Conservation (phyloP, 2,329 filamentous ascomycete genomes). For the Trichoderma guizhouense region DNA sequence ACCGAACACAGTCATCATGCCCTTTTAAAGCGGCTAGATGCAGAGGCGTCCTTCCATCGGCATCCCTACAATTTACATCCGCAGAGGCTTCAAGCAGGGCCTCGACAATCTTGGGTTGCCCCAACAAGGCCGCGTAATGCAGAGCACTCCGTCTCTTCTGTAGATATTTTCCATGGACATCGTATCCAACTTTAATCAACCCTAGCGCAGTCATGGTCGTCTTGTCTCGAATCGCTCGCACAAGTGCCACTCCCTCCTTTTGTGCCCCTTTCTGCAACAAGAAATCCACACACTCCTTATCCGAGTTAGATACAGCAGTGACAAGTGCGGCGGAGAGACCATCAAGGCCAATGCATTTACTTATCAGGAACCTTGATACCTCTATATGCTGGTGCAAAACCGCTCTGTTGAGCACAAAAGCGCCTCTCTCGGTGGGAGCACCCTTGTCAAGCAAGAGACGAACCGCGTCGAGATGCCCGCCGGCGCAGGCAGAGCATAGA, state of each 20-base stretch:
- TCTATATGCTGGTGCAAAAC: neutral
- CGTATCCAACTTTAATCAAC: conserved; percentile 4
- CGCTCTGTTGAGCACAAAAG: neutral
- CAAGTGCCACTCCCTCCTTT: neutral
- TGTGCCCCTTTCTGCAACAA: conserved; percentile 6
- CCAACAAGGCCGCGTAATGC: neutral
- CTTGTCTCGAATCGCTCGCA: neutral
- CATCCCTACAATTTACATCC: neutral
- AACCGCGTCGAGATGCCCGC: neutral
- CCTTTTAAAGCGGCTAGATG: conserved; percentile 2
- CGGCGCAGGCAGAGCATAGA: neutral
- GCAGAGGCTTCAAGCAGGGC: neutral
- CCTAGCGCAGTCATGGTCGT: neutral
- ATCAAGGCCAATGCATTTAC: neutral
- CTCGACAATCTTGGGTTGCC: neutral
- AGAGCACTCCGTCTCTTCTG: neutral
- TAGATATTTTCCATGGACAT: neutral
- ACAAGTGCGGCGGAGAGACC: neutral
- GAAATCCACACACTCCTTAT: neutral
- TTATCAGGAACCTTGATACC: neutral
- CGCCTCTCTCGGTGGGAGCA: conserved; percentile 1
- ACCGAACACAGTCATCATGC: neutral
- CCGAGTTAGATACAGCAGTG: neutral
- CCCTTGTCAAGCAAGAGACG: neutral
- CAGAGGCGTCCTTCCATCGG: conserved; percentile 8